These are phyloP conservation scores for Ploettnerulaceae sp. DNA, from an alignment of 2,329 filamentous ascomycete species.

Conservation along the genomic window DNA sequence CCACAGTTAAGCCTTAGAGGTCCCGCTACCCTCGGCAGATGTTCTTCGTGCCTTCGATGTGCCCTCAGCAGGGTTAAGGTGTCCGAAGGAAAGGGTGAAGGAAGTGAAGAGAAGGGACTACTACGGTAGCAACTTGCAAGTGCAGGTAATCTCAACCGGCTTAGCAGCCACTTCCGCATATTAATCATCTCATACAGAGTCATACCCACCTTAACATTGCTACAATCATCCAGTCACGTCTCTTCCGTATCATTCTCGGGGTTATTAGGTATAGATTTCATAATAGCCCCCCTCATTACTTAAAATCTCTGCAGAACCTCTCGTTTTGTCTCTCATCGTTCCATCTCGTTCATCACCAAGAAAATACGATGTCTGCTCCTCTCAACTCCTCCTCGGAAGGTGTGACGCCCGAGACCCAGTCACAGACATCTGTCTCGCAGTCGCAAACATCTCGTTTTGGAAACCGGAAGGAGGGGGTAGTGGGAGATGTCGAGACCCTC, in stretches of 20 bases:
- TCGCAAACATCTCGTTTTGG: too few species aligned
- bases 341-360: too few species aligned
- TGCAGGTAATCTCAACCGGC: too few species aligned
- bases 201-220: too few species aligned
- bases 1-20: too few species aligned
- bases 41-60: background rate
- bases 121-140: too few species aligned
- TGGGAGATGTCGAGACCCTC: slow-evolving; percentile 17
- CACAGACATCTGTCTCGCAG: background rate
- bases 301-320: slow-evolving; percentile 2
- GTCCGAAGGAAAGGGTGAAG: too few species aligned
- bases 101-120: too few species aligned
- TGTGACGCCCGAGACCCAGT: background rate
- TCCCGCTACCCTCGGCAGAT: too few species aligned
- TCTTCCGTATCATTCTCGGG: slow-evolving; percentile 6
- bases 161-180: background rate
- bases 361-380: background rate
- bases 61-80: background rate
- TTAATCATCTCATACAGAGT: too few species aligned
- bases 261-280: background rate
- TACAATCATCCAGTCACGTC: background rate
- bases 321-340: background rate
- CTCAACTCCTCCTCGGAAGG: background rate
- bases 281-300: background rate
- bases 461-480: background rate